A percentile compares a stretch with the other conserved stretches of the same genome.
These are phyloP conservation scores for Candolleomyces aberdarensis DNA, from an alignment of 768 basidiomycete genomes.

Conservation along the genomic window DNA sequence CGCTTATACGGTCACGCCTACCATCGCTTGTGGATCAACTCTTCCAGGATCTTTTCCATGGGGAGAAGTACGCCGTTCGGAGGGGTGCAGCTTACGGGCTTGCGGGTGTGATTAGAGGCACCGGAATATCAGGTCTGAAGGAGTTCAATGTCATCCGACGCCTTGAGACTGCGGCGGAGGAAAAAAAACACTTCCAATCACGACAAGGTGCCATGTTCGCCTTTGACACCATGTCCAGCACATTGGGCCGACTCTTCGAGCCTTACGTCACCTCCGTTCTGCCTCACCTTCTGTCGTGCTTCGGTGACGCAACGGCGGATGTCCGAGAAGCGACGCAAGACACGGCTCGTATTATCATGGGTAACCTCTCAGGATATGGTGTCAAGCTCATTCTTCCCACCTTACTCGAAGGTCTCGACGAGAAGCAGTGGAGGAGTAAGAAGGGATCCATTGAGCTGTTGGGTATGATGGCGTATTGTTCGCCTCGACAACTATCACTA, in stretches of 20 bases:
- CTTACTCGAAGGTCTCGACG: slow-evolving; percentile 85
- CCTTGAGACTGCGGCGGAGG: slow-evolving; percentile 73
- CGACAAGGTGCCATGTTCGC: slow-evolving; percentile 95
- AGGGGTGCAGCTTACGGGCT: slow-evolving; percentile 97
- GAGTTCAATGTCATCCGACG: slow-evolving; percentile 76
- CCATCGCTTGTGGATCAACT: slow-evolving; percentile 70
- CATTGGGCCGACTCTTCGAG: slow-evolving; percentile 88
- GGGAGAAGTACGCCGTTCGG: slow-evolving; percentile 86
- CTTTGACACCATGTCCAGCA: slow-evolving; percentile 85
- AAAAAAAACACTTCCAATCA: slow-evolving; percentile 84
- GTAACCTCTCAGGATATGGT: slow-evolving; percentile 89
- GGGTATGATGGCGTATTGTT: slow-evolving; percentile 99
- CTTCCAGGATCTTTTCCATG: slow-evolving; percentile 71
- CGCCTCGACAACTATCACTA: slow-evolving; percentile 89
- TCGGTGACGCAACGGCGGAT: slow-evolving; percentile 83
- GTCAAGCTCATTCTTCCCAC: slow-evolving; percentile 94
- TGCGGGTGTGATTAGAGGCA: slow-evolving; percentile 90
- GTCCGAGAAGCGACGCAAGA: slow-evolving; percentile 94
- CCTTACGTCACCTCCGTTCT: slow-evolving; percentile 85
- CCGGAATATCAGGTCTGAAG: slow-evolving; percentile 82
- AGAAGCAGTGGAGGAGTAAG: slow-evolving; percentile 98
- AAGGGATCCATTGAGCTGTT: slow-evolving; percentile 95
- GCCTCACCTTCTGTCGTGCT: slow-evolving; percentile 76
- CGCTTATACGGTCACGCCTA: slow-evolving; percentile 59
- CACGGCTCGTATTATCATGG: slow-evolving; percentile 92